Conservation (phyloP, 2,329 filamentous ascomycete genomes). For the Stachybotrys chartarum region DNA sequence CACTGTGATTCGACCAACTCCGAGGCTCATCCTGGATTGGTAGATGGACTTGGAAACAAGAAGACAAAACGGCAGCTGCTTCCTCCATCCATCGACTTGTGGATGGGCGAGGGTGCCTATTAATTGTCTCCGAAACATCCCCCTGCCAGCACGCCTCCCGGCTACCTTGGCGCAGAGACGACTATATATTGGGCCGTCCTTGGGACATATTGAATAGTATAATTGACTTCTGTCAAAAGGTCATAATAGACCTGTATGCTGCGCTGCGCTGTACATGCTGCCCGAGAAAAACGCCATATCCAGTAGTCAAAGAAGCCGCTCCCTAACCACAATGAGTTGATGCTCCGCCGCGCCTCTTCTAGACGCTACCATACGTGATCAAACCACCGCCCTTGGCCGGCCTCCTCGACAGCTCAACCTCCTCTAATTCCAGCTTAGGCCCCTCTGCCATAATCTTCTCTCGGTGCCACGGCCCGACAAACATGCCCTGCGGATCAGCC, state of each 20-base stretch:
- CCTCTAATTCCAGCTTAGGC: constrained; percentile 25
- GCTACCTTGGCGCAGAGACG: too few species aligned
- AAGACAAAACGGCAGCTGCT: too few species aligned
- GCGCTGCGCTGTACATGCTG: neutral
- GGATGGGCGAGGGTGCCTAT: too few species aligned
- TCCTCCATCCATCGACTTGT: too few species aligned
- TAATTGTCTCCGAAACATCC: too few species aligned
- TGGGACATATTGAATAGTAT: neutral
- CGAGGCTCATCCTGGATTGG: too few species aligned
- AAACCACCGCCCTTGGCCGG: constrained; percentile 17
- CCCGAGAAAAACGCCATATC: too few species aligned
- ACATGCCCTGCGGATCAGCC: constrained; percentile 77
- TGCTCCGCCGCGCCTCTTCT: neutral
- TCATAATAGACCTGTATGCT: neutral
- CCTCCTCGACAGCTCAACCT: constrained; percentile 22
- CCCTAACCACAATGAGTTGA: neutral
- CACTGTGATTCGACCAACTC: too few species aligned
- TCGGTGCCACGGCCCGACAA: constrained; percentile 85
- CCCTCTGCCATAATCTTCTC: constrained; percentile 49
- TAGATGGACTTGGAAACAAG: too few species aligned
- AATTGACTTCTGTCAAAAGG: neutral
- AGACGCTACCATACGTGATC: constrained; percentile 12
- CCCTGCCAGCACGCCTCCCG: too few species aligned
- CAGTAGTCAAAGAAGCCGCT: neutral
- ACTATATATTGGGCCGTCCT: too few species aligned